Evolutionary conservation across 176 grass and related monocot species (phyloP).

Genomic region (Sorghum bicolor): Sorghum_bicolor_NCBIv3 NC_012870.2:74678501-74679000

Average conservation of each 20-base stretch:
- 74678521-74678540: neutral
- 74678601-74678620: slow-evolving; percentile 50
- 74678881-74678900: neutral
- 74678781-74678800: slow-evolving; percentile 18
- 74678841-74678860: neutral
- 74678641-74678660: slow-evolving; percentile 78
- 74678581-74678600: slow-evolving; percentile 67
- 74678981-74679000: neutral
- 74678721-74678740: neutral
- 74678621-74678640: slow-evolving; percentile 65
- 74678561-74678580: slow-evolving; percentile 28
- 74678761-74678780: neutral
- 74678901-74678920: neutral
- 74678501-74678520: neutral
- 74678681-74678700: slow-evolving; percentile 23
- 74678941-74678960: neutral
- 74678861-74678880: neutral
- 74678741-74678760: neutral
- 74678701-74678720: slow-evolving; percentile 35
- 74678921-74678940: no score
- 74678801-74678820: neutral
- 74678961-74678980: neutral
- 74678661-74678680: slow-evolving; percentile 52
- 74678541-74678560: neutral
- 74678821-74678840: slow-evolving; percentile 25